phyloP scores from a whole-genome alignment of 2,329 filamentous ascomycete genomes.

The Diaporthe citri region DNA sequence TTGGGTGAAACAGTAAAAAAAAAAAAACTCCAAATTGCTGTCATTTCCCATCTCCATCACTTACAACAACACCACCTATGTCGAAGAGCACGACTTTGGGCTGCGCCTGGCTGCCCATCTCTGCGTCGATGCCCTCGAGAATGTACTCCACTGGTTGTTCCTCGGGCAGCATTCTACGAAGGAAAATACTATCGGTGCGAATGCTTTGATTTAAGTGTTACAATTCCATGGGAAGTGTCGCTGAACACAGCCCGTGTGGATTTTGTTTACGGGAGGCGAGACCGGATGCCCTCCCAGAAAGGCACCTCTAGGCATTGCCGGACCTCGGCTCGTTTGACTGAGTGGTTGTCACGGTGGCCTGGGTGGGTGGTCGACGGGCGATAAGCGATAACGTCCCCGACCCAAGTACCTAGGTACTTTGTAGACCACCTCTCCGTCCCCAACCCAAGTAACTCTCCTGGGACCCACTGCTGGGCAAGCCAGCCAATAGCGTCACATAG shows the following conservation, averaged over 20 bases:
- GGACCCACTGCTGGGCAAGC: constrained; percentile 22
- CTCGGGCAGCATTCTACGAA: constrained; percentile 41
- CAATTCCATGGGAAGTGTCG: background rate
- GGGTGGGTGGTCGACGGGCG: background rate
- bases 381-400: constrained; percentile 29
- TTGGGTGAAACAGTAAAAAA: background rate
- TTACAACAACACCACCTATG: constrained; percentile 96
- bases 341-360: background rate
- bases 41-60: constrained; percentile 54
- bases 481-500: constrained; percentile 28
- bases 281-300: background rate
- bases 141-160: constrained; percentile 48
- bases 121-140: constrained; percentile 47
- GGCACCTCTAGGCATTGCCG: background rate
- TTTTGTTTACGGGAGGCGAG: background rate
- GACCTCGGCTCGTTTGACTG: constrained; percentile 16
- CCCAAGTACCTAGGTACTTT: constrained; percentile 21
- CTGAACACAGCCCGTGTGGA: background rate
- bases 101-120: constrained; percentile 57
- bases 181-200: background rate
- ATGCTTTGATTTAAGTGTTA: background rate
- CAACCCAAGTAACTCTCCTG: constrained; percentile 14
- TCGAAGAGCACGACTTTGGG: constrained; percentile 90
- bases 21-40: too few species aligned
- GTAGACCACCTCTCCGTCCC: background rate